Percentiles rank a stretch among this genome's conserved stretches.
These are phyloP conservation scores for Verbena officinalis DNA, from an alignment of 257 asterid genomes.

Conservation along the genomic window DNA sequence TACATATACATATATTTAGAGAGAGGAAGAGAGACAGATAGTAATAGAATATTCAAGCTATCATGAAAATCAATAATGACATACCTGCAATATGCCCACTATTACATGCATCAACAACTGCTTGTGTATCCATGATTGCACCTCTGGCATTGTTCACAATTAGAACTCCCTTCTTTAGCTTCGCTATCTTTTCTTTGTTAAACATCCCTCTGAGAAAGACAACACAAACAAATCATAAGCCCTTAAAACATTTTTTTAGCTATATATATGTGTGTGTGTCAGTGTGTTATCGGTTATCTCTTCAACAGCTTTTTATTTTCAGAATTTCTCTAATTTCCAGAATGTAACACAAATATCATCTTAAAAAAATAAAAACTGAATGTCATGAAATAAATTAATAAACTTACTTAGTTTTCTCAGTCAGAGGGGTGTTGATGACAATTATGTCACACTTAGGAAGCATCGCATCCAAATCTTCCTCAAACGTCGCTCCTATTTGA, in stretches of 20 bases:
- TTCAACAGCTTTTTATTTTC: not conserved
- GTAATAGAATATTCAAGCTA: not conserved
- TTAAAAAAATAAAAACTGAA: not conserved
- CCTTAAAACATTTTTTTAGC: not conserved
- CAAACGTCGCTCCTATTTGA: constrained; percentile 76
- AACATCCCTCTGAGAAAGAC: constrained; percentile 74
- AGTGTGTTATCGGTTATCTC: no score
- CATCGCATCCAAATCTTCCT: constrained; percentile 90
- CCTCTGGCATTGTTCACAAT: constrained; percentile 98
- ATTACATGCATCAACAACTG: constrained; percentile 91
- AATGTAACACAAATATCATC: not conserved
- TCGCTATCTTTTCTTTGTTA: constrained; percentile 78
- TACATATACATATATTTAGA: not conserved
- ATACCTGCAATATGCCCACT: constrained; percentile 97
- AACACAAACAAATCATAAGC: not conserved
- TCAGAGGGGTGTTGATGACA: constrained; percentile 90
- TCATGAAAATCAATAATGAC: not conserved
- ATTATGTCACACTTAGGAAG: constrained; percentile 91
- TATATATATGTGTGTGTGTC: not conserved
- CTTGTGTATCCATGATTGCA: constrained; percentile 98
- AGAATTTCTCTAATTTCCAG: not conserved
- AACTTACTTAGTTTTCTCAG: constrained; percentile 85
- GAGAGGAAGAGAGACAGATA: no score
- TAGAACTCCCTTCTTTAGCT: constrained; percentile 88
- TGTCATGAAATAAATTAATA: not conserved